These are phyloP conservation scores for Pyrenophora seminiperda DNA, from an alignment of 2,329 filamentous ascomycete species.

Conservation along the genomic window DNA sequence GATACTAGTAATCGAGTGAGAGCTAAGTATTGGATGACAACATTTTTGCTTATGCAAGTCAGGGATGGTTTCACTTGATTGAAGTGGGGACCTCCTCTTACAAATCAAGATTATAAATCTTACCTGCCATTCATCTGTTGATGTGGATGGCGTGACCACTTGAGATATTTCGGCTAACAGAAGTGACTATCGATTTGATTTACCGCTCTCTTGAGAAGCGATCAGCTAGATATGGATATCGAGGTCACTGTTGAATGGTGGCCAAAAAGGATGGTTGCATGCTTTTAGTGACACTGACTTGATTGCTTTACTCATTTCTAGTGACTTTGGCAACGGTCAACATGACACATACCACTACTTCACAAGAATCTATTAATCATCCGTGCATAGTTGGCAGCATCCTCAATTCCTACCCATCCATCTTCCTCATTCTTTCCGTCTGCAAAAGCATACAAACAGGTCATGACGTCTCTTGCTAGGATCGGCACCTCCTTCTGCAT, in stretches of 20 bases:
- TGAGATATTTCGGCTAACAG: conserved; percentile 8
- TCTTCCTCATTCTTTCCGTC: conserved; percentile 25
- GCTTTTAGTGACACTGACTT: too few relatives aligned
- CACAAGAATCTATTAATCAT: neutral
- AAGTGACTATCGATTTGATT: neutral
- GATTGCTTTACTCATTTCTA: too few relatives aligned
- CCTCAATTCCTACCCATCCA: conserved; percentile 36
- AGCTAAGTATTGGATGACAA: neutral
- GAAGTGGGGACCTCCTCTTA: conserved; percentile 1
- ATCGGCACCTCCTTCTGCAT: conserved; percentile 37
- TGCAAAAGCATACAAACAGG: conserved; percentile 28
- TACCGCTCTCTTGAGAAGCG: neutral
- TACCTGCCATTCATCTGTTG: neutral
- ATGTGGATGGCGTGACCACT: conserved; percentile 7
- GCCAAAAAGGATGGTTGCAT: too few relatives aligned
- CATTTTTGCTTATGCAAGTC: conserved; percentile 5
- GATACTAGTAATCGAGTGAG: too few relatives aligned
- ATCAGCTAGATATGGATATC: neutral
- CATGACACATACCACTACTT: too few relatives aligned
- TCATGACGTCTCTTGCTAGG: conserved; percentile 24
- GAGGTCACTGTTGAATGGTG: neutral
- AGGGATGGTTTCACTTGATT: neutral
- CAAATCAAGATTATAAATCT: conserved; percentile 4
- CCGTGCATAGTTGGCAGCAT: conserved; percentile 21
- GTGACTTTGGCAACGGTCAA: too few relatives aligned